Base-by-base conservation (phyloP, 1,284 basidiomycete genomes). In the Tylopilus sp. region DNA sequence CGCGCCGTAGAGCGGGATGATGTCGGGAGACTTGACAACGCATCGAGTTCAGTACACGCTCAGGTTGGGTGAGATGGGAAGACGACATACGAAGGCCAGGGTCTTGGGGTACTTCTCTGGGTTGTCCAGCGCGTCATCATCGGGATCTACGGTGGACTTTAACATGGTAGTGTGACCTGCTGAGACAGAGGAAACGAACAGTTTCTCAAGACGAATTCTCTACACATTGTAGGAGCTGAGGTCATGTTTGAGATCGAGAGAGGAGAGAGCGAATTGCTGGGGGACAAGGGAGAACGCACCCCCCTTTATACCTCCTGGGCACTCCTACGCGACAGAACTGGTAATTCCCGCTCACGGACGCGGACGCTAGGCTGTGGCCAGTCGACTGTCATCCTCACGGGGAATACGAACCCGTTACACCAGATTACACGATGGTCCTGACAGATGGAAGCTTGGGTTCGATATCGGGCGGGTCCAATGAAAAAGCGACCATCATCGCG, bases 11-110 rank as follows among this genome's bases (percentile, higher is more conserved):
- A 48, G 35, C 1, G 54, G 54, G 10, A 55, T 37, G 29, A 55
- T 55, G n/a, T 55, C 54, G 6, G 54, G 49, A 4, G 48, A 56
- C 54, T 56, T 31, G 10, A 16, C 15, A 15, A 23, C 11, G 9
- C 25, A 15, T 33, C 31, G 7, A 33, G 15, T n/a, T n/a, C n/a
- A n/a, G n/a, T n/a, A n/a, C n/a, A n/a, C n/a, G n/a, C 31, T 26
- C 26, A 5, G 18, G 28, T 16, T 30, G 28, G 10, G 12, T 21
- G 35, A 6, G 12, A 15, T 3, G 13, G 23, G 10, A 23, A n/a
- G 1, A 28, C 4, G 12, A 36, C 48, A 12, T 52, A 55, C 53
- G 2, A 55, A 55, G 10, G 53, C 38, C 21, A 42, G 6, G 6
- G 48, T 47, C n/a, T 55, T 55, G 18, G 53, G 11, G 2, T 55